These are phyloP conservation scores for Eucalyptus viminalis DNA, from an alignment of 345 rosid genomes.

Conservation along the genomic window DNA sequence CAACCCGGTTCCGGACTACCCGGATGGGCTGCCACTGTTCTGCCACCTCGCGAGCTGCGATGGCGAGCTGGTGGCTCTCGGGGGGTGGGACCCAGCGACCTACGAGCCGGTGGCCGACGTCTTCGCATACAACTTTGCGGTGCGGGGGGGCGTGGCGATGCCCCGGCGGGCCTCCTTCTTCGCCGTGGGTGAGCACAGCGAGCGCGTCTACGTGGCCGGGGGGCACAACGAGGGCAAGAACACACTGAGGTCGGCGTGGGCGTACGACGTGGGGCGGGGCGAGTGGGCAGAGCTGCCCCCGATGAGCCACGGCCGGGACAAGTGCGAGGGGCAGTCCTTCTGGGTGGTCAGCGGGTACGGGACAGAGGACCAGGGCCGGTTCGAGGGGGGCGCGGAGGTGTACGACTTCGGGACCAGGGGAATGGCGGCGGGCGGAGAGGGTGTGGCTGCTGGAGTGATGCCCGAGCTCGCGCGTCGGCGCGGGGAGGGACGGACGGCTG, in stretches of 20 bases:
- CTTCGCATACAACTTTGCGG: constrained; percentile 23
- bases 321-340: constrained; percentile 29
- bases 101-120: constrained; percentile 5
- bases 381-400: constrained; percentile 19
- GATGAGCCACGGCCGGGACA: constrained; percentile 35
- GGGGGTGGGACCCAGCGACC: too few species aligned
- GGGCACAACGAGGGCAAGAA: constrained; percentile 32
- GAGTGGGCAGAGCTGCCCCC: constrained; percentile 19
- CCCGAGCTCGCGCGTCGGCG: constrained; percentile 6
- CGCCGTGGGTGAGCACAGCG: constrained; percentile 5
- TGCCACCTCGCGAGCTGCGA: too few species aligned
- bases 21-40: too few species aligned
- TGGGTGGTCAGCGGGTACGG: constrained; percentile 32
- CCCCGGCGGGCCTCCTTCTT: constrained; percentile 27
- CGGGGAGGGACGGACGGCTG: not conserved
- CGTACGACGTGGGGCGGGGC: constrained; percentile 12
- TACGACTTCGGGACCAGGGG: not conserved
- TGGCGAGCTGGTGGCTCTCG: too few species aligned
- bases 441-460: constrained; percentile 11
- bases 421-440: constrained; percentile 17
- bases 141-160: constrained; percentile 15
- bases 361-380: constrained; percentile 18
- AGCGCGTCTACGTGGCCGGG: constrained; percentile 17
- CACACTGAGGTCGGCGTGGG: constrained; percentile 25
- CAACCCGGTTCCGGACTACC: too few species aligned